Evolutionary conservation across 805 yeast genomes (phyloP), one percentile per base, ranked within the genome.

Genomic region (Candida dajiaensis): DNA sequence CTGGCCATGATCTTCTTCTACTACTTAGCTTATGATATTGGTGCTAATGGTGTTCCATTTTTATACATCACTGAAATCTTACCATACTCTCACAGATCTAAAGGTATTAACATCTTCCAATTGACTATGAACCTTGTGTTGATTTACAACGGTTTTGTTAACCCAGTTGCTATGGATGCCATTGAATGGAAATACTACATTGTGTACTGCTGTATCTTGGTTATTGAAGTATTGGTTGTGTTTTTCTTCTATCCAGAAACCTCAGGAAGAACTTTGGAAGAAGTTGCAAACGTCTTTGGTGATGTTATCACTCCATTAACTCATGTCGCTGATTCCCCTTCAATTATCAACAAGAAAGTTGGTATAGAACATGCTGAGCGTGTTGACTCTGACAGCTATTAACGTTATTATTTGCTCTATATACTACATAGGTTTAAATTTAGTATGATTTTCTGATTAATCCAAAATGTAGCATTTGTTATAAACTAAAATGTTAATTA

Each of bases 1-100:
- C 62, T 69, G 48, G 76, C 76, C 6, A 70, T 76, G 73, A 71
- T 76, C 41, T 76, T 73, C 68, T 54, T 74, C 19, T 73, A 63
- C 67, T 66, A 68, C 55, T 49, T 59, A 38, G 58, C 62, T 36
- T 74, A 73, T 59, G 63, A 71, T 48, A 58, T 69, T 38, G 73
- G 73, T 28, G 57, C 60, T 39, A 72, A 72, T 45, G 78, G 77
- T 31, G 63, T 74, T 36, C 77, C 77, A 36, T 67, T 56, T 51
- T 54, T 72, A 26, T 76, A 75, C 53, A 51, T 68, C 26, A 71
- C 80, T 40, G 79, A 72, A 55, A 62, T 62, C 40, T 50, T 62
- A 44, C 64, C 72, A 28, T 64, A 53, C 50, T 54, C 61, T 12
- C 54, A 51, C 22, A 59, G 67, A 61, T 54, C 61, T 9, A 58